Evolutionary conservation across 1,284 basidiomycete genomes (phyloP).

Genomic region (Rhodotorula sp.): DNA sequence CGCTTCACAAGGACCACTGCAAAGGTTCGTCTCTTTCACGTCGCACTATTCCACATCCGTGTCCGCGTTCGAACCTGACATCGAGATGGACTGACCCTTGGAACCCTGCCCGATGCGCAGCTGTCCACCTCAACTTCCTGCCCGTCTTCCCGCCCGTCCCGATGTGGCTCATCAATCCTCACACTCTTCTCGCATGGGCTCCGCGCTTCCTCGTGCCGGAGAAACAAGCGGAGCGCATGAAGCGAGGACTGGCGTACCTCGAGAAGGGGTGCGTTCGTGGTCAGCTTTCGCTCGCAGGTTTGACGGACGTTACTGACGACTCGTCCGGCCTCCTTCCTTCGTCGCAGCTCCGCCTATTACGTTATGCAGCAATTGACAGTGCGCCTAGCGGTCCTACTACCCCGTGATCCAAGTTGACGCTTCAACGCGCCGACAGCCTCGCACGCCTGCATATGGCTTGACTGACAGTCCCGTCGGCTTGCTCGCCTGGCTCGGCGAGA

Average conservation of each 20-base stretch:
- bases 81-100: neutral
- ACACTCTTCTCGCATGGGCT: slow-evolving; percentile 13
- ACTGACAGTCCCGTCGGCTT: slow-evolving; percentile 32
- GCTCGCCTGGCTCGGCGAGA: slow-evolving; percentile 35
- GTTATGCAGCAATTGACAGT: slow-evolving; percentile 25
- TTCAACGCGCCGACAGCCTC: neutral
- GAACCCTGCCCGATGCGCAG: neutral
- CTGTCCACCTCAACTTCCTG: slow-evolving; percentile 35
- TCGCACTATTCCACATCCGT: neutral
- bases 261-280: slow-evolving; percentile 16
- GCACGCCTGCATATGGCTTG: slow-evolving; percentile 27
- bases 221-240: neutral
- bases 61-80: neutral
- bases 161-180: slow-evolving; percentile 22
- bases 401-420: neutral
- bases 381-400: too few relatives aligned
- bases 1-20: slow-evolving; percentile 23
- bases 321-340: neutral
- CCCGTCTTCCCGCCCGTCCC: slow-evolving; percentile 12
- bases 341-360: slow-evolving; percentile 19
- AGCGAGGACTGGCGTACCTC: slow-evolving; percentile 13
- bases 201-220: slow-evolving; percentile 22
- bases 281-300: neutral
- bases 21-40: neutral
- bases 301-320: too few relatives aligned